phyloP scores from a whole-genome alignment of 2,329 filamentous ascomycete genomes.

The Cladosporium sp. region DNA sequence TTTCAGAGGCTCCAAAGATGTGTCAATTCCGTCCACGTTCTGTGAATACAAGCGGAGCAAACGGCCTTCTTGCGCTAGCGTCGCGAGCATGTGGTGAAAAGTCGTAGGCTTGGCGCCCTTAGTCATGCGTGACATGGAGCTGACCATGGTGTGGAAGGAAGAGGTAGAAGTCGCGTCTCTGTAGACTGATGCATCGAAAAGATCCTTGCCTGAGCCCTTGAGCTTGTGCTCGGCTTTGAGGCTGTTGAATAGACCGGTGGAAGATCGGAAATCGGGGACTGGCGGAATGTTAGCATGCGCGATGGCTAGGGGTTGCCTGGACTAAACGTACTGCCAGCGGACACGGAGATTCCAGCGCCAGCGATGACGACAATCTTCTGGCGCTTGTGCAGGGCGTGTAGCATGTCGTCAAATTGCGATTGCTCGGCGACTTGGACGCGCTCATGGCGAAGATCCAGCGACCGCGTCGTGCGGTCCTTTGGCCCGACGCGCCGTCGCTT shows the following conservation, averaged over 20 bases:
- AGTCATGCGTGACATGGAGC: conserved; percentile 74
- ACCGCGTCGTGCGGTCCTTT: conserved; percentile 70
- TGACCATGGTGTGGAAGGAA: conserved; percentile 94
- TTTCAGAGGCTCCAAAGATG: conserved; percentile 67
- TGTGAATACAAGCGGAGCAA: conserved; percentile 89
- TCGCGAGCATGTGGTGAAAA: conserved; percentile 91
- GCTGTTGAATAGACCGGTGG: conserved; percentile 79
- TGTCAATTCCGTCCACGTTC: conserved; percentile 95
- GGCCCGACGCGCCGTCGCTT: conserved; percentile 68
- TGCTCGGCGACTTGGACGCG: conserved; percentile 50
- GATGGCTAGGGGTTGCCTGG: conserved; percentile 12
- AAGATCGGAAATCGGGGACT: conserved; percentile 95
- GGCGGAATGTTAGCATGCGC: conserved; percentile 20
- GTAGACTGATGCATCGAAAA: conserved; percentile 97
- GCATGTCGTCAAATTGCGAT: conserved; percentile 59
- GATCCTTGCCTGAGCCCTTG: conserved; percentile 86
- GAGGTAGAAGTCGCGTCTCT: conserved; percentile 82
- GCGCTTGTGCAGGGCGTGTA: conserved; percentile 73
- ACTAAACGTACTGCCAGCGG: conserved; percentile 70
- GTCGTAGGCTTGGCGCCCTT: conserved; percentile 71
- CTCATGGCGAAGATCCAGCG: conserved; percentile 62
- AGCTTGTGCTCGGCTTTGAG: conserved; percentile 82
- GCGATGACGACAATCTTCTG: conserved; percentile 96
- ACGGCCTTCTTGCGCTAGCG: conserved; percentile 78
- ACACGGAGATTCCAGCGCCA: conserved; percentile 93